These are phyloP conservation scores for Colletotrichum gloeosporioides DNA, from an alignment of 2,329 filamentous ascomycete genomes.

Conservation along the genomic window DNA sequence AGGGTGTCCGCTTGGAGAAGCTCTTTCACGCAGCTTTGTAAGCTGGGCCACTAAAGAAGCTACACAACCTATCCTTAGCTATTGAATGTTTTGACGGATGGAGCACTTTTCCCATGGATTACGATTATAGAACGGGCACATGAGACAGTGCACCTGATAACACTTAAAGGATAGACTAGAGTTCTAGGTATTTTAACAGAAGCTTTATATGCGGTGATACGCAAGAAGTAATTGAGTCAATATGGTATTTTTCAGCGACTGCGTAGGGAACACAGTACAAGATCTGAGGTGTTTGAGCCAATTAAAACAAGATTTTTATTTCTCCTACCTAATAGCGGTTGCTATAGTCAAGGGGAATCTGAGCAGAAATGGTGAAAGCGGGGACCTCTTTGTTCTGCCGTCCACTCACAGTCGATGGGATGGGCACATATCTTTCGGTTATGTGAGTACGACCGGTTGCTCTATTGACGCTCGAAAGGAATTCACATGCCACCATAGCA, in stretches of 20 bases:
- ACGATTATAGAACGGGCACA: neutral
- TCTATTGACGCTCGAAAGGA: neutral
- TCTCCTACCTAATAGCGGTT: neutral
- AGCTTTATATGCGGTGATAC: neutral
- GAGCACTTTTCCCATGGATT: neutral
- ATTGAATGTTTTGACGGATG: neutral
- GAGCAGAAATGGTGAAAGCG: neutral
- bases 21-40: conserved; percentile 22
- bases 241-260: neutral
- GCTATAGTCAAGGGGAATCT: neutral
- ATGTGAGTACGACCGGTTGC: neutral
- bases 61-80: neutral
- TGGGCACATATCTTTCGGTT: neutral
- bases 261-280: fast-evolving
- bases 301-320: neutral
- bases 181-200: neutral
- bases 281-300: neutral
- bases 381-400: neutral
- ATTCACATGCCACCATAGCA: neutral
- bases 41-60: neutral
- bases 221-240: neutral
- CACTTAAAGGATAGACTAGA: neutral
- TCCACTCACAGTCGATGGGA: neutral
- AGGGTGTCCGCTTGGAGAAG: conserved; percentile 26
- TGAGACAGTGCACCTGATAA: fast-evolving